These are phyloP conservation scores for Acanthamoeba polyphaga DNA, from an alignment of 208 protist species.

Conservation along the genomic window DNA sequence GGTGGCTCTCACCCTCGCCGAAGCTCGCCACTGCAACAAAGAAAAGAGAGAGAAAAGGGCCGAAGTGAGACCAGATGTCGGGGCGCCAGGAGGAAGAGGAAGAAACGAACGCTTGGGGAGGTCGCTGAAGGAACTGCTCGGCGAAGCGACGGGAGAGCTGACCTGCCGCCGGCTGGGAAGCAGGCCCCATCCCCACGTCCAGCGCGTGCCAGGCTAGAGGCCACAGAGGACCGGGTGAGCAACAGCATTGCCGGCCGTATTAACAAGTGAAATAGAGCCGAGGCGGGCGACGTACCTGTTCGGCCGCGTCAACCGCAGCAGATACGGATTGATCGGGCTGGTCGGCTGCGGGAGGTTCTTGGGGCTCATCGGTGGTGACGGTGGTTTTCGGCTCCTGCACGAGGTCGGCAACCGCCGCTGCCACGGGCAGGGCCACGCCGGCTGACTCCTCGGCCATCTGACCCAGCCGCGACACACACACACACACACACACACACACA, in stretches of 20 bases:
- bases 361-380: not conserved
- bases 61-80: not conserved
- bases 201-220: not conserved
- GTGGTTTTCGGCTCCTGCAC: not conserved
- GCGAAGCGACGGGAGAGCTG: not conserved
- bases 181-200: slow-evolving; percentile 67
- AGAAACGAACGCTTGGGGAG: not conserved
- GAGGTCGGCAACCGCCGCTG: not conserved
- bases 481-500: not conserved
- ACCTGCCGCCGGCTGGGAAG: slow-evolving; percentile 1
- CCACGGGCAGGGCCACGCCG: not conserved
- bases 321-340: not conserved
- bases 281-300: not conserved
- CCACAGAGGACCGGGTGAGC: not conserved
- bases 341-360: not conserved
- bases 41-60: not conserved
- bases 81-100: not conserved
- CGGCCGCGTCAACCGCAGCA: not conserved
- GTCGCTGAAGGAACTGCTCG: not conserved
- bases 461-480: not conserved
- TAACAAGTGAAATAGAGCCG: not conserved
- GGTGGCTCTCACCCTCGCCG: not conserved
- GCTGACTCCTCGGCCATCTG: slow-evolving; percentile 1
- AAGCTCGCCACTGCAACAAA: not conserved
- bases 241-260: not conserved